phyloP scores from a whole-genome alignment of 2,329 filamentous ascomycete genomes.

The Fusarium pininemorale region DNA sequence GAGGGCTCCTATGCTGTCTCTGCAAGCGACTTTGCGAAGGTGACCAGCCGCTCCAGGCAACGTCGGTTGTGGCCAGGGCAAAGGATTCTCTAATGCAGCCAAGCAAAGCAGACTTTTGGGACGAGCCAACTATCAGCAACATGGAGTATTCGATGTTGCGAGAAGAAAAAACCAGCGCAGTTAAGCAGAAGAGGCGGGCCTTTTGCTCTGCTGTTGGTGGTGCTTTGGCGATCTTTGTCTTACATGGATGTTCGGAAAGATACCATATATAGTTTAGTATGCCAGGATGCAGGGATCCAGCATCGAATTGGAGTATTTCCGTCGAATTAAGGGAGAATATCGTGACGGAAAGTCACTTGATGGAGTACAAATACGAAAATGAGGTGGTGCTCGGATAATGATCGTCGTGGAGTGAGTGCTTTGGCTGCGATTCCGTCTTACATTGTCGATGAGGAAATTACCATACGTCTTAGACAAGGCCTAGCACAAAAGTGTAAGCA shows the following conservation, averaged over 20 bases:
- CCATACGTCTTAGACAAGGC: background rate
- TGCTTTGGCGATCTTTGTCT: background rate
- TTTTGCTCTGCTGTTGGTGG: background rate
- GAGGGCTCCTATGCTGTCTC: background rate
- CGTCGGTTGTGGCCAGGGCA: background rate
- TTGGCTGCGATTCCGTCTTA: background rate
- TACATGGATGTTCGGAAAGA: background rate
- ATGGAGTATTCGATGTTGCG: background rate
- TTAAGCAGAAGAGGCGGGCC: background rate
- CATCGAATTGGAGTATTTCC: background rate
- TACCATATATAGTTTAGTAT: background rate
- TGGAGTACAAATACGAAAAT: background rate
- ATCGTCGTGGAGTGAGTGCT: background rate
- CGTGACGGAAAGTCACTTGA: background rate
- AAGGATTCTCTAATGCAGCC: background rate
- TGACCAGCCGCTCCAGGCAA: background rate
- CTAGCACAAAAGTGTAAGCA: fast-evolving
- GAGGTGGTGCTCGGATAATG: background rate
- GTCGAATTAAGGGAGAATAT: background rate
- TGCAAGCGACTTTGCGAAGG: background rate
- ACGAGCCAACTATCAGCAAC: background rate
- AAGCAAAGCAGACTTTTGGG: background rate
- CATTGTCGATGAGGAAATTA: background rate
- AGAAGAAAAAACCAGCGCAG: background rate
- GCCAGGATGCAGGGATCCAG: background rate